Evolutionary conservation across 352 stramenopile genomes (phyloP).

Genomic region (Aphanomyces stellatus): DNA sequence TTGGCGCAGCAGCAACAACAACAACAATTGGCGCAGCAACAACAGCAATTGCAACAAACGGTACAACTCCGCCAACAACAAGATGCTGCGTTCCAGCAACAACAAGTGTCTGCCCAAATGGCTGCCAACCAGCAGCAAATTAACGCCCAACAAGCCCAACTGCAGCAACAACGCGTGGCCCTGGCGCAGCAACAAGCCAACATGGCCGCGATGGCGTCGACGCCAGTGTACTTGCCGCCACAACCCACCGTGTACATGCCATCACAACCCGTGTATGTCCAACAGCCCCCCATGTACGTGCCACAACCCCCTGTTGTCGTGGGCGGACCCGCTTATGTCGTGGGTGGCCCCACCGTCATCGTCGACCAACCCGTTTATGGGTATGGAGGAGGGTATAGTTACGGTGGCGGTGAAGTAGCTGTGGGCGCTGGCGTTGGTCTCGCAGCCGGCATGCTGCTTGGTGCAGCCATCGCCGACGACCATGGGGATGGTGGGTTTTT

Average conservation of each 20-base stretch:
- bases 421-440: conserved; percentile 58
- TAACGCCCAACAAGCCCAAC: neutral
- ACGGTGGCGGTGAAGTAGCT: conserved; percentile 22
- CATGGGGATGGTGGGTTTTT: conserved; percentile 9
- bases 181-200: conserved; percentile 18
- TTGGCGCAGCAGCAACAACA: too few relatives aligned
- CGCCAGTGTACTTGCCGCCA: conserved; percentile 12
- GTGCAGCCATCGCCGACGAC: conserved; percentile 28
- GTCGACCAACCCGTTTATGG: conserved; percentile 18
- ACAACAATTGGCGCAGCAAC: too few relatives aligned
- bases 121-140: neutral
- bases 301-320: conserved; percentile 15
- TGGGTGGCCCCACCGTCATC: conserved; percentile 14
- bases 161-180: conserved; percentile 11
- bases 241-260: neutral
- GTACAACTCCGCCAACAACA: too few relatives aligned
- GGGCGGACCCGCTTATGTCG: conserved; percentile 24
- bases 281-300: conserved; percentile 6
- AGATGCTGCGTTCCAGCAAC: too few relatives aligned
- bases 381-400: neutral
- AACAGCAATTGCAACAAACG: too few relatives aligned
- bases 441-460: conserved; percentile 63
- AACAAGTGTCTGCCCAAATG: conserved; percentile 6
- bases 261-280: neutral
- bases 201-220: conserved; percentile 4